phyloP scores from a whole-genome alignment of 768 basidiomycete genomes.

The Psilocybe subaeruginosa region DNA sequence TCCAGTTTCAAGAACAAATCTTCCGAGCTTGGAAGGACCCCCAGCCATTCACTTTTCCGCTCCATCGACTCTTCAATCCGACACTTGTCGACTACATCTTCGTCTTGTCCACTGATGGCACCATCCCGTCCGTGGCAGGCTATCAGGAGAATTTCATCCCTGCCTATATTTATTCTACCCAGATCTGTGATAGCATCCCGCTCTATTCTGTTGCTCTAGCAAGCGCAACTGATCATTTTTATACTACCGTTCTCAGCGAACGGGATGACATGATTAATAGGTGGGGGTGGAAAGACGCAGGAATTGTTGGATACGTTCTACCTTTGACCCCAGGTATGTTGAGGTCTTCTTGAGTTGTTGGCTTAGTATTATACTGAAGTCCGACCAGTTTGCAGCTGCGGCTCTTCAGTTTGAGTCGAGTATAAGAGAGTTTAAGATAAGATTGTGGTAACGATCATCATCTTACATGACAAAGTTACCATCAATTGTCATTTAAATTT shows the following conservation, averaged over 20 bases:
- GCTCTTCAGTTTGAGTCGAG: background rate
- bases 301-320: constrained; percentile 3
- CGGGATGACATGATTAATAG: background rate
- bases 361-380: background rate
- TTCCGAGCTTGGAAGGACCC: constrained; percentile 12
- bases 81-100: constrained; percentile 4
- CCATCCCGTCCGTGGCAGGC: background rate
- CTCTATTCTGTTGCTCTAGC: background rate
- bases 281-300: background rate
- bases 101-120: background rate
- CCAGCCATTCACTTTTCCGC: background rate
- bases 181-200: constrained; percentile 4
- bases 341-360: background rate
- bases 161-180: background rate
- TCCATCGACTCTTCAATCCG: constrained; percentile 6
- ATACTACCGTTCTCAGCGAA: background rate
- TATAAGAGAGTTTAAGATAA: too few species aligned
- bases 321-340: background rate
- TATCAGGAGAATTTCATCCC: background rate
- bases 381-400: background rate
- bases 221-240: background rate
- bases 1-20: constrained; percentile 6
- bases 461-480: too few species aligned
- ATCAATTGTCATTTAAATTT: too few species aligned
- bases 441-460: too few species aligned